Conservation (phyloP, 202 grass and related monocot species). For the Hordeum pubiflorum region DNA sequence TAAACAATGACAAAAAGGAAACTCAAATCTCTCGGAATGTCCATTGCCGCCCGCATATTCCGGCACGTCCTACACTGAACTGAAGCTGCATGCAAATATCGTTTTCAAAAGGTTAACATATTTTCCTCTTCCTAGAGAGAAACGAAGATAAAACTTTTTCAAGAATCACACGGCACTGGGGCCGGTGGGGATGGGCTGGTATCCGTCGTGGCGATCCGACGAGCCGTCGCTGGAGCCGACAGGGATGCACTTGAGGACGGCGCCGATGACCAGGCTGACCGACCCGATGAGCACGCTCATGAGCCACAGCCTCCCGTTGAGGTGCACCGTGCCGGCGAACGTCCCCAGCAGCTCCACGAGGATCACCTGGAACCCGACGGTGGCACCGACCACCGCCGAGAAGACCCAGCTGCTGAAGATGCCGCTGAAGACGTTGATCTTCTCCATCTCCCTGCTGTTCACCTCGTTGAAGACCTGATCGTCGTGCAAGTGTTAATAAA, state of each 20-base stretch:
- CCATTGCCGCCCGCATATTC: background rate
- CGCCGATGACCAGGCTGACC: conserved; percentile 45
- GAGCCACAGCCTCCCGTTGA: conserved; percentile 59
- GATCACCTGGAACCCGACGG: conserved; percentile 66
- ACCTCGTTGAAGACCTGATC: conserved; percentile 96
- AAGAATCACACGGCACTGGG: conserved; percentile 51
- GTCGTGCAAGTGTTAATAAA: background rate
- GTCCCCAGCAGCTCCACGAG: conserved; percentile 71
- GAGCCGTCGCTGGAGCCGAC: conserved; percentile 16
- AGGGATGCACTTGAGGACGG: conserved; percentile 61
- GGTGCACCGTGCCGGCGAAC: conserved; percentile 72
- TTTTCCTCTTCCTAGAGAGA: background rate
- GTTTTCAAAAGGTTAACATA: background rate
- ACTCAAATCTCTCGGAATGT: background rate
- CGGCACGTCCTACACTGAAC: background rate
- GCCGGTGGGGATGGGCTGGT: conserved; percentile 63
- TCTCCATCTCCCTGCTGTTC: conserved; percentile 90
- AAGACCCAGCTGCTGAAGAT: conserved; percentile 85
- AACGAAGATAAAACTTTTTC: background rate
- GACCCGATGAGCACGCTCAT: conserved; percentile 59
- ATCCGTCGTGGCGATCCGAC: conserved; percentile 28
- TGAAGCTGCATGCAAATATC: background rate
- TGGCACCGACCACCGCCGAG: conserved; percentile 51
- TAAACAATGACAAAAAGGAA: background rate
- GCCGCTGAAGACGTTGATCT: conserved; percentile 78